Base-by-base conservation (phyloP, 2,329 filamentous ascomycete species). In the Aspergillus sp. region DNA sequence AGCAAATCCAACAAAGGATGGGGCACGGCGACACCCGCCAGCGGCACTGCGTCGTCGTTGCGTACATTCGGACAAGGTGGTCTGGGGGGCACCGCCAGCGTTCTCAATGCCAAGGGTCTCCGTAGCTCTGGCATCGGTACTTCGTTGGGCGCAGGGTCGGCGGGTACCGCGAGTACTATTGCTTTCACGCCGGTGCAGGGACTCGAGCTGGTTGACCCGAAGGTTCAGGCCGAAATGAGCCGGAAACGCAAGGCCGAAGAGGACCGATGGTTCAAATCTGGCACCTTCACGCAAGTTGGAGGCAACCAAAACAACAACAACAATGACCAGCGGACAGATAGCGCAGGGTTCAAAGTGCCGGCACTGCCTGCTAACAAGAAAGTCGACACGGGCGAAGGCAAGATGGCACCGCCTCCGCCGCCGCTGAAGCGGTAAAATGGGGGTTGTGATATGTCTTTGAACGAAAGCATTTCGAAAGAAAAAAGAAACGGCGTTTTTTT, bases 1-100 rank as follows among this genome's bases (percentile, higher is more conserved):
- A 92, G 90, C 71, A 93, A 93, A 74, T 97, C 96, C 80, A 96
- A 94, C 78, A 93, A 96, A 69, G 95, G 95, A 26, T 99, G 95
- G 95, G 94, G 93, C 57, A 83, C 78, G 20, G 86, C 76, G 6
- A 88, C 88, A 39, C 82, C 85, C 3, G 78, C 86, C 59, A 73
- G 75, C 39, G 77, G 84, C 26, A 84, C 87, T 3, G 90, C 90
- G n/a, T 92, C 92, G 1, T 94, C 91, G 29, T 84, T 97, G 58
- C 87, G 91, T 59, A 88, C 88, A 4, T 92, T 96, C 65, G 90
- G 89, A 18, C 86, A 87, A 65, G 82, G 82, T 11, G 84, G 45
- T 5, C 18, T 85, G 16, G 80, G 81, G 55, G 84, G 85, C 53
- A 91, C 79, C 31, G 80, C 82, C n/a, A 83, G 82, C 82, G 77